Evolutionary conservation across 2,329 filamentous ascomycete genomes (phyloP).

Genomic region (Cladophialophora exuberans): DNA sequence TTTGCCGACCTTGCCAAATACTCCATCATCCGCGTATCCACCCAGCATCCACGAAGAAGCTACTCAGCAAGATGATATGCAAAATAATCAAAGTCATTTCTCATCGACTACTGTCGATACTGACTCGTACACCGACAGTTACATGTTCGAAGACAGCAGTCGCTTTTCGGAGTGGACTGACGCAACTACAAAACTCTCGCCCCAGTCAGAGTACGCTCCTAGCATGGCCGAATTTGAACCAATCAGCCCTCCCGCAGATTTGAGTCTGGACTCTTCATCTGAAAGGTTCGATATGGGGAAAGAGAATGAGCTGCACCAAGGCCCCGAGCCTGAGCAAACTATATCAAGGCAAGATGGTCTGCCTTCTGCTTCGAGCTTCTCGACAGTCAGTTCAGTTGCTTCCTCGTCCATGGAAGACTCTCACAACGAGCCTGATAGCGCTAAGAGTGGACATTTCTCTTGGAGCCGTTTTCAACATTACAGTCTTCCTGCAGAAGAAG

Average conservation of each 20-base stretch:
- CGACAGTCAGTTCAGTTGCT: constrained; percentile 42
- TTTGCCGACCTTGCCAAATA: constrained; percentile 50
- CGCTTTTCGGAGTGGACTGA: constrained; percentile 47
- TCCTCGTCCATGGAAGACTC: constrained; percentile 27
- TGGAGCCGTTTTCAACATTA: constrained; percentile 31
- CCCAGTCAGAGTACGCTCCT: constrained; percentile 25
- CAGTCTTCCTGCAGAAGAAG: constrained; percentile 28
- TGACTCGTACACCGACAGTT: constrained; percentile 19
- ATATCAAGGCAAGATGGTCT: constrained; percentile 33
- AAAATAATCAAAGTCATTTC: constrained; percentile 32
- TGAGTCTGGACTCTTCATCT: background rate
- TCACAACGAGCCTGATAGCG: constrained; percentile 19
- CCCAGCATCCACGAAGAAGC: constrained; percentile 24
- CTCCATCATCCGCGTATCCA: constrained; percentile 46
- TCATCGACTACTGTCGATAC: constrained; percentile 33
- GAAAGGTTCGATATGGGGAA: background rate
- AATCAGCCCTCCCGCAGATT: constrained; percentile 21
- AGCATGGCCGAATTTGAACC: constrained; percentile 30
- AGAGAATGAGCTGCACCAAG: constrained; percentile 3
- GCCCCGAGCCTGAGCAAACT: constrained; percentile 29
- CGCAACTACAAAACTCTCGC: constrained; percentile 38
- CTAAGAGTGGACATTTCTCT: constrained; percentile 15
- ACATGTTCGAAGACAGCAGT: constrained; percentile 37
- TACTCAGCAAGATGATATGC: constrained; percentile 15
- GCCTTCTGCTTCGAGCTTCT: constrained; percentile 38